Evolutionary conservation across 805 yeast genomes (phyloP).

Genomic region (Tetrapisispora phaffii): DNA sequence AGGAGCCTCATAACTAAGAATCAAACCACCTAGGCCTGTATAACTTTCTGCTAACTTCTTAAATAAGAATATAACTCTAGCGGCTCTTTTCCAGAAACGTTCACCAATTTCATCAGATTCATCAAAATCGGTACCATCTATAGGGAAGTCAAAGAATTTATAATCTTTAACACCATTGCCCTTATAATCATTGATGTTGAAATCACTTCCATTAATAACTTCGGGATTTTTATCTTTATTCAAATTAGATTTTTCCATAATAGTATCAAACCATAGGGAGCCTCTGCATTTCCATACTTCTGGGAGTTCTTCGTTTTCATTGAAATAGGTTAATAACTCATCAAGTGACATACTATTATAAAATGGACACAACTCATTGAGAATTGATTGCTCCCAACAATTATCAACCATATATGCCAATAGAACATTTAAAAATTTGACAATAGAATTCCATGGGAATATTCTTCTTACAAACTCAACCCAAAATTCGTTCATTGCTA

Average conservation of each 20-base stretch:
- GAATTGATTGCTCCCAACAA: slow-evolving; percentile 9
- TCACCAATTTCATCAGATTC: slow-evolving; percentile 28
- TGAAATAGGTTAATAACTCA: slow-evolving; percentile 39
- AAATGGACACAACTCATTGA: slow-evolving; percentile 17
- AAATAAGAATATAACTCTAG: slow-evolving; percentile 24
- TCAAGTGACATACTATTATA: slow-evolving; percentile 25
- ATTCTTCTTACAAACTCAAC: slow-evolving; percentile 35
- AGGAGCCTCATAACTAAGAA: slow-evolving; percentile 9
- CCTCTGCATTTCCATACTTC: slow-evolving; percentile 88
- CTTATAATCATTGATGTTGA: slow-evolving; percentile 31
- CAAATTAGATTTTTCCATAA: slow-evolving; percentile 36
- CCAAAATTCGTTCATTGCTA: slow-evolving; percentile 23
- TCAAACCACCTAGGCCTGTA: slow-evolving; percentile 10
- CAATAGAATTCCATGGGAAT: slow-evolving; percentile 61
- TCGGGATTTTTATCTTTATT: slow-evolving; percentile 30
- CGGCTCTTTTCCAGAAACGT: slow-evolving; percentile 28
- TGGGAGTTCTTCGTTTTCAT: slow-evolving; percentile 51
- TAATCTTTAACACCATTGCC: slow-evolving; percentile 51
- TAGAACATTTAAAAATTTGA: slow-evolving; percentile 53
- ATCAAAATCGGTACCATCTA: slow-evolving; percentile 47
- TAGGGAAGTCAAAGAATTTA: slow-evolving; percentile 52
- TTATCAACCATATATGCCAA: slow-evolving; percentile 29
- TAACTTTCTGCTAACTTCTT: slow-evolving; percentile 22
- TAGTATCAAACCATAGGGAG: slow-evolving; percentile 63
- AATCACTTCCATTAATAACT: slow-evolving; percentile 48